Base-by-base conservation (phyloP, 2,329 filamentous ascomycete species). In the Neofusicoccum sp. region DNA sequence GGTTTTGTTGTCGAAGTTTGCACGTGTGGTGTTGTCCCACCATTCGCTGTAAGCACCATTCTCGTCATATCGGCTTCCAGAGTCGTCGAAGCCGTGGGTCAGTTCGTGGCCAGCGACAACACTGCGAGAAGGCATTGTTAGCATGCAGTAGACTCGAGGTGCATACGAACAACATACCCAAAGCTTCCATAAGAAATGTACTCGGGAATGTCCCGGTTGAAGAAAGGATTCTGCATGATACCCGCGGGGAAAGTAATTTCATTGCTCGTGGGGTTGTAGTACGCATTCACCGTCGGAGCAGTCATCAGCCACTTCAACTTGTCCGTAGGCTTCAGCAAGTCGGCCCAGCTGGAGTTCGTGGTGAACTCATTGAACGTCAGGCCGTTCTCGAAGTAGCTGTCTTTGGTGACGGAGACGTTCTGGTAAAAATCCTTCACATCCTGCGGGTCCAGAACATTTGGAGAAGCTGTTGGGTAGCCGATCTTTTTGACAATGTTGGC, bases 61-160 rank as follows among this genome's bases (percentile, higher is more conserved):
- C 65, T 86, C 78, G 66, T 90, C 85, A 65, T 85, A 89, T 65
- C 86, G 81, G 16, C 85, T 80, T 7, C 87, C 87, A 0, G 80
- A 83, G 34, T 82, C 86, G 70, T 90, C 88, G 66, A 90, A 89
- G 11, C 85, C 87, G 47, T 90, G 88, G 3, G 84, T 86, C 6
- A 90, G 79, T 70, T 90, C 87, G 67, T 90, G 88, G 2, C 87
- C 88, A n/a, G n/a, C n/a, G n/a, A n/a, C n/a, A n/a, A n/a, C n/a
- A n/a, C n/a, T n/a, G n/a, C n/a, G n/a, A n/a, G n/a, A n/a, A n/a
- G n/a, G n/a, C n/a, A n/a, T n/a, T n/a, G n/a, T n/a, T n/a, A n/a
- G n/a, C n/a, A n/a, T n/a, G n/a, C n/a, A n/a, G n/a, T n/a, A n/a
- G n/a, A n/a, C n/a, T n/a, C n/a, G n/a, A n/a, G n/a, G n/a, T n/a